Base-by-base conservation (phyloP, 495 filamentous ascomycete genomes). In the Lasiosphaeria hispida region DNA sequence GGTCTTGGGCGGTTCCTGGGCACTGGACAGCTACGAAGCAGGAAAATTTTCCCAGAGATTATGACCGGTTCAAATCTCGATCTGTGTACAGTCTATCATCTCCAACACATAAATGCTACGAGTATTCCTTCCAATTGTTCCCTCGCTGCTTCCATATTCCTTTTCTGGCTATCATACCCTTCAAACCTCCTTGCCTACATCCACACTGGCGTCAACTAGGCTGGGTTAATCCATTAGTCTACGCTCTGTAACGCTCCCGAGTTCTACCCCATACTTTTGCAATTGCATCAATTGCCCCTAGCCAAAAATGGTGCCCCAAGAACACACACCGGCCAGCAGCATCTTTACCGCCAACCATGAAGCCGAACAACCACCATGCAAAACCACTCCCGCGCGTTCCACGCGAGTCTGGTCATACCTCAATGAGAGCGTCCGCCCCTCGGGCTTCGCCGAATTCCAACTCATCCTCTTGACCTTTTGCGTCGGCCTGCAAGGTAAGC, bases 381-480 rank as follows among this genome's bases (percentile, higher is more conserved):
- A 41, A 17, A 23, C 34, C 33, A 37, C 15, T 42, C 15, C 53
- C 0, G 8, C 1, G 50, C 13, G 53, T 62, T 11, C 23, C 53
- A 33, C 69, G 0, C 70, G 59, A 48, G 48, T 61, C 53, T 73
- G 75, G 71, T 23, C 48, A 14, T 64, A 79, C 42, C 66, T 79
- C 59, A 63, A 69, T 30, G 69, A 70, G 36, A 51, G 64, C n/a
- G 61, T 80, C 40, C 58, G 69, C 13, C 59, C 73, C 7, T 71
- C 71, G 0, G 40, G 34, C 18, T 69, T 78, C 57, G 71, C 65
- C 14, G 77, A 80, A 41, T 30, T 76, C 11, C 64, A 78, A 53
- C 65, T 80, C 11, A 48, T 76, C 4, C 56, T 80, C 44, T 61
- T 78, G 19, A 80, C 76, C 1, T 75, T 80, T 62, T 78, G 66